A percentile compares a stretch with the other conserved stretches of the same genome.
These are phyloP conservation scores for Mycothermus thermophilus DNA, from an alignment of 495 filamentous ascomycete genomes.

Conservation along the genomic window DNA sequence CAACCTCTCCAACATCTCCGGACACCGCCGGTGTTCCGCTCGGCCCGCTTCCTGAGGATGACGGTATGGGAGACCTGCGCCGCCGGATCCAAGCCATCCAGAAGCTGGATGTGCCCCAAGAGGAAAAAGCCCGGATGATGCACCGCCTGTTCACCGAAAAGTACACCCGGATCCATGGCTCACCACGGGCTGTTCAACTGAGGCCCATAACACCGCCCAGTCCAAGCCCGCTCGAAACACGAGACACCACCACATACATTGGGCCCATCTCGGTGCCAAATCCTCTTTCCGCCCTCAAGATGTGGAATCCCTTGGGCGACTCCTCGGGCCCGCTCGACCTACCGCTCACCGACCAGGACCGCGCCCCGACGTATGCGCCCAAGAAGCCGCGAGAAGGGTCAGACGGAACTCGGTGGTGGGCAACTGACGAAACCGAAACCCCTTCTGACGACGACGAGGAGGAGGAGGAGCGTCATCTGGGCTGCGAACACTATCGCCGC, in stretches of 20 bases:
- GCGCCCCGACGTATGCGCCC: conserved; percentile 54
- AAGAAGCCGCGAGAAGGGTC: too few species aligned
- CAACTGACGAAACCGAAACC: conserved; percentile 7
- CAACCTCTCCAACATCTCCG: too few species aligned
- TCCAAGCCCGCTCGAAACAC: conserved; percentile 10
- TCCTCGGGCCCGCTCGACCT: conserved; percentile 35
- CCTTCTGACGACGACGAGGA: conserved; percentile 25
- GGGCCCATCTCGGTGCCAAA: too few species aligned
- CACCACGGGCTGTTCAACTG: too few species aligned
- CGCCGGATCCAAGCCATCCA: conserved; percentile 68
- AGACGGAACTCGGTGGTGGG: too few species aligned
- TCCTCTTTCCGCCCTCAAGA: conserved; percentile 24
- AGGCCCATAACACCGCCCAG: conserved; percentile 19
- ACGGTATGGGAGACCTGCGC: conserved; percentile 72
- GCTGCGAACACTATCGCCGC: conserved; percentile 85
- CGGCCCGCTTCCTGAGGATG: conserved; percentile 71
- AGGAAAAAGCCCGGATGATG: conserved; percentile 71
- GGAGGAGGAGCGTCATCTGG: conserved; percentile 41
- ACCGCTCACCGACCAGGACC: conserved; percentile 56
- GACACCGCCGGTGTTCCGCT: too few species aligned
- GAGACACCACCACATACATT: conserved; percentile 11
- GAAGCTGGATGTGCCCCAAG: conserved; percentile 43
- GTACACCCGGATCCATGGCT: conserved; percentile 44
- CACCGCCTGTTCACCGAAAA: conserved; percentile 72
- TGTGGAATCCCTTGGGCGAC: conserved; percentile 26